Base-by-base conservation (phyloP, 1,284 basidiomycete genomes). In the Puccinia triticina region DNA sequence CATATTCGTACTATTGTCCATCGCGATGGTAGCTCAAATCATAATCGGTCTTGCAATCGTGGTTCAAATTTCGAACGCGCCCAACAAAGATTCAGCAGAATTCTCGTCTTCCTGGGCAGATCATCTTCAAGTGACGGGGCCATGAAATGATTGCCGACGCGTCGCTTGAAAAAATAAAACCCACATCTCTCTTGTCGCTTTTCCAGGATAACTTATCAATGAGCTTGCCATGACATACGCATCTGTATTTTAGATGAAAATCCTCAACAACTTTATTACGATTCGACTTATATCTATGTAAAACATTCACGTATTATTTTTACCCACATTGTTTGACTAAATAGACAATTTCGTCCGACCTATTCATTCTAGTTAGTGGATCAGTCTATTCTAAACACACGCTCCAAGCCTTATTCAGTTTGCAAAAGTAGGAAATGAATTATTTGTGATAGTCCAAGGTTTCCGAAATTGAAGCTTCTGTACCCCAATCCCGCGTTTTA, bases 21-120 rank as follows among this genome's bases (percentile, higher is more conserved):
- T 69, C 23, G 67, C 77, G 32, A 59, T 80, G 77, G 66, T 80
- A 26, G 37, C 67, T 53, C 77, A 80, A 80, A 37, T 80, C 12
- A n/a, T 73, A 2, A 48, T 80, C 43, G 66, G 40, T 18, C 48
- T 80, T n/a, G 48, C 50, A 40, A 32, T 80, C 21, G 57, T 80
- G 43, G 43, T 80, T 11, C 53, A 67, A 23, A 80, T 80, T 46
- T 67, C 66, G 34, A 80, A 80, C 53, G 48, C 66, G 34, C 77
- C 77, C 32, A 72, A 55, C 29, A 72, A 72, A 73, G 37, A 61
- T 7, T 46, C 69, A 55, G 32, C 18, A 26, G 77, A 66, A n/a
- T 80, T 80, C 71, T 48, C 66, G 57, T 55, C 53, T 61, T 80
- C 77, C 71, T 80, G 77, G 77, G 53, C 50, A 40, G 29, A 29